Evolutionary conservation across 495 filamentous ascomycete species (phyloP), one percentile per base, ranked within the genome.

Genomic region (Platismatia glauca): DNA sequence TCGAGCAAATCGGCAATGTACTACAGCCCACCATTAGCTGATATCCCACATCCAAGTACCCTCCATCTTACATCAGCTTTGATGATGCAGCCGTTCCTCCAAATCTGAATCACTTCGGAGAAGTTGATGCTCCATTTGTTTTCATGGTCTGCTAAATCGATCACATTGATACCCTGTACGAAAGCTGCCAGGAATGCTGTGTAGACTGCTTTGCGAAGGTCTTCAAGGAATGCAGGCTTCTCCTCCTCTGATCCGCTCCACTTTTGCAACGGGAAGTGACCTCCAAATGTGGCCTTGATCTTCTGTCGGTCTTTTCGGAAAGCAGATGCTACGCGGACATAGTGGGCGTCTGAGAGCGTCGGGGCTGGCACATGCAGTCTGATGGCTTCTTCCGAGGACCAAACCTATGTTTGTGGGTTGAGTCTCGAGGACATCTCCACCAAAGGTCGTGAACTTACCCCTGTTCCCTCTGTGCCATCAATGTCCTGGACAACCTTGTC

Each of bases 401-500:
- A 63, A 31, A 56, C 24, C 60, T 58, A 20, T 3, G 15, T 7
- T 20, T 43, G 18, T 27, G 0, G 11, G 29, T 34, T 9, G 29
- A 33, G 48, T 33, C 43, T 12, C 37, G 43, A 33, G 33, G 15
- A 31, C 6, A 7, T n/a, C 22, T 35, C 15, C 16, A 35, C 5
- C 50, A 35, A 16, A 12, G 37, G 29, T 15, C 38, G 33, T 18
- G 44, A 41, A 85, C 83, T 90, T 65, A 83, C 75, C 0, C 85
- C 82, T 7, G 87, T 92, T 11, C 89, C 87, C 71, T 90, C 87
- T 35, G 79, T 80, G 63, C 78, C 76, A 58, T 86, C 83, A 56
- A 82, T 80, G 63, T 89, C 85, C 75, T 91, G 86, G 3, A 89
- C 87, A 0, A 90, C 87, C 62, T 89, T 92, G 71, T 90, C 88